A percentile compares a stretch with the other conserved stretches of the same genome.
These are phyloP conservation scores for Cyanidiococcus yangmingshanensis DNA, from an alignment of 23 red algal species.

Conservation along the genomic window DNA sequence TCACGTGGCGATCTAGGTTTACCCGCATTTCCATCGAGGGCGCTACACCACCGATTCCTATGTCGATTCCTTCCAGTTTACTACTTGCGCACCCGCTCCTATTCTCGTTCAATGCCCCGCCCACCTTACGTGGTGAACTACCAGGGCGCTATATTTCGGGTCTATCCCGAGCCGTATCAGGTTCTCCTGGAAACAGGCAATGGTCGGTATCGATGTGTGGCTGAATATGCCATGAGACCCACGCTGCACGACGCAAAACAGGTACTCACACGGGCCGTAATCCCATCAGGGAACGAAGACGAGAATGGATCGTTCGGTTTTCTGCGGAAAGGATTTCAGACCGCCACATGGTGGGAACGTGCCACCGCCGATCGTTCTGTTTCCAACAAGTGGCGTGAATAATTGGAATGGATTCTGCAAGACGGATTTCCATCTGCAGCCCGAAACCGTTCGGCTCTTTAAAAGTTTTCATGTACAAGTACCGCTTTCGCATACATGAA, in stretches of 20 bases:
- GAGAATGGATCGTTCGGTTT: not conserved
- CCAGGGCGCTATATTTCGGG: conserved; percentile 58
- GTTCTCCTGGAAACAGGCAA: conserved; percentile 54
- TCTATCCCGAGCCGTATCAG: conserved; percentile 70
- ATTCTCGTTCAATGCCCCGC: conserved; percentile 40
- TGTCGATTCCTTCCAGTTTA: conserved; percentile 58
- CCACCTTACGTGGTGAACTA: conserved; percentile 74
- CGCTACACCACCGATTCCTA: conserved; percentile 76
- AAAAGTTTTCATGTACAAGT: too few relatives aligned
- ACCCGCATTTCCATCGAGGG: conserved; percentile 74
- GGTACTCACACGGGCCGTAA: conserved; percentile 40
- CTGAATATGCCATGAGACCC: conserved; percentile 36
- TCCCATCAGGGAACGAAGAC: not conserved
- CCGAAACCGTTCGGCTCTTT: too few relatives aligned
- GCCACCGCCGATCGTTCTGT: not conserved
- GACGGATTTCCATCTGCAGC: too few relatives aligned
- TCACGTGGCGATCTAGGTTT: conserved; percentile 80
- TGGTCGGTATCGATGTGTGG: conserved; percentile 42
- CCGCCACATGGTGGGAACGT: conserved; percentile 4
- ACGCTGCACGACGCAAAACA: conserved; percentile 47
- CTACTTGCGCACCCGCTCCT: conserved; percentile 75
- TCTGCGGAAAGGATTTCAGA: not conserved
- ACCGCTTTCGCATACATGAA: too few relatives aligned
- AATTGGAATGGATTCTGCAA: too few relatives aligned
- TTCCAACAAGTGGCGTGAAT: conserved; percentile 13